Evolutionary conservation across 768 basidiomycete genomes (phyloP).

Genomic region (Dioszegia hungarica): DNA sequence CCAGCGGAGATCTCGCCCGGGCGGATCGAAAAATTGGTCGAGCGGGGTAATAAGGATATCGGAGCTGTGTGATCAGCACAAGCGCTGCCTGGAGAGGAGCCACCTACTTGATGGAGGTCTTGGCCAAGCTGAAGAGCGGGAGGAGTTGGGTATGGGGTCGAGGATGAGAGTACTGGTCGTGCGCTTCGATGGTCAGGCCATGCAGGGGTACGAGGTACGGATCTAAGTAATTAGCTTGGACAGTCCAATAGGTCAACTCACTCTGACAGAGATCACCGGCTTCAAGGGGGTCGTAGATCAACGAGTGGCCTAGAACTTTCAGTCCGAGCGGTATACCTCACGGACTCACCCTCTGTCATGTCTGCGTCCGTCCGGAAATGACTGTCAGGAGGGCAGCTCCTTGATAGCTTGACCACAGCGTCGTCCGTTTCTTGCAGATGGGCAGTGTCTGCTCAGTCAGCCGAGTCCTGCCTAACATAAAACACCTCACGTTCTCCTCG

Average conservation of each 20-base stretch:
- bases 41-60: slow-evolving; percentile 48
- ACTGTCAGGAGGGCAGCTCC: slow-evolving; percentile 44
- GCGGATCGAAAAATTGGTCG: slow-evolving; percentile 40
- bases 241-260: slow-evolving; percentile 12
- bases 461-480: not conserved
- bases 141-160: slow-evolving; percentile 44
- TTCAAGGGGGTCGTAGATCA: slow-evolving; percentile 45
- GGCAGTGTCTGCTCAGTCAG: slow-evolving; percentile 24
- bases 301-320: slow-evolving; percentile 18
- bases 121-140: slow-evolving; percentile 47
- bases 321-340: not conserved
- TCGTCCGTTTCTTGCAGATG: slow-evolving; percentile 46
- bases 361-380: slow-evolving; percentile 31
- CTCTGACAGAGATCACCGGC: slow-evolving; percentile 46
- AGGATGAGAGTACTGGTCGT: slow-evolving; percentile 41
- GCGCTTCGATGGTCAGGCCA: slow-evolving; percentile 46
- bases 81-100: not conserved
- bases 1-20: slow-evolving; percentile 43
- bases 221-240: slow-evolving; percentile 18
- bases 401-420: slow-evolving; percentile 30
- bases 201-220: slow-evolving; percentile 45
- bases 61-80: slow-evolving; percentile 26
- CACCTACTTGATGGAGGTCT: slow-evolving; percentile 47
- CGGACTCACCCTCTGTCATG: slow-evolving; percentile 25
- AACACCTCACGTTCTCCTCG: slow-evolving; percentile 41